Evolutionary conservation across 2,329 filamentous ascomycete genomes (phyloP).

Genomic region (Ascochyta fabae): DNA sequence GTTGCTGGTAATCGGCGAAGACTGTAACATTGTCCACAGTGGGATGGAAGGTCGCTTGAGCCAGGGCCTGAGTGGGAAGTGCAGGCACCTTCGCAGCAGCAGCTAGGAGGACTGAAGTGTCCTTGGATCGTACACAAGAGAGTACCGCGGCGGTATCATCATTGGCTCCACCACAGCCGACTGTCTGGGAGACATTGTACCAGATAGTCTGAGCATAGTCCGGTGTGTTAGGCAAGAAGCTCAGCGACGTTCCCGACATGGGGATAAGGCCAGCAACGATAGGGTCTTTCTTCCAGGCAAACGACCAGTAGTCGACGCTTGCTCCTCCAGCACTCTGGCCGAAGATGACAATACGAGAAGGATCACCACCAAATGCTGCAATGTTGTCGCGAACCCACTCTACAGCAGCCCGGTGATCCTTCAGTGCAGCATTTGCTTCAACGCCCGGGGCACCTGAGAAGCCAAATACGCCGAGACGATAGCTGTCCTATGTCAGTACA

Average conservation of each 20-base stretch:
- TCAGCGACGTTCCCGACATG: conserved; percentile 55
- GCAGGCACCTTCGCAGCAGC: conserved; percentile 35
- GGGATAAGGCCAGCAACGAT: conserved; percentile 58
- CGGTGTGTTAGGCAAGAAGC: conserved; percentile 37
- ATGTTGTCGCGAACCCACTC: conserved; percentile 54
- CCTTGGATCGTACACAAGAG: conserved; percentile 46
- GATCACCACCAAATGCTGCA: conserved; percentile 50
- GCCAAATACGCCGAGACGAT: conserved; percentile 50
- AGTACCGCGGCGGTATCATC: conserved; percentile 37
- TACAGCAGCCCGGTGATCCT: conserved; percentile 35
- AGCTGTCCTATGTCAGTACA: conserved; percentile 24
- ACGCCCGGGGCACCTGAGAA: conserved; percentile 47
- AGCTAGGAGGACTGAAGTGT: conserved; percentile 29
- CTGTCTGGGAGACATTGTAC: conserved; percentile 48
- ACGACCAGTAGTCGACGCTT: conserved; percentile 57
- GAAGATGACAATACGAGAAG: conserved; percentile 48
- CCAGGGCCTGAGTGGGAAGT: conserved; percentile 31
- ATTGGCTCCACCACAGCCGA: conserved; percentile 44
- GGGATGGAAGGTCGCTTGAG: conserved; percentile 40
- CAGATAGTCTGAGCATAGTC: conserved; percentile 35
- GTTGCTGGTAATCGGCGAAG: conserved; percentile 37
- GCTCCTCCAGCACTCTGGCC: conserved; percentile 50
- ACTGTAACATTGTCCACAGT: conserved; percentile 40
- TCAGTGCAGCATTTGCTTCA: conserved; percentile 47
- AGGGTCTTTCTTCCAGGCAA: conserved; percentile 56